Conservation (phyloP, 176 grass and related monocot genomes). For the Poa pratensis region DNA sequence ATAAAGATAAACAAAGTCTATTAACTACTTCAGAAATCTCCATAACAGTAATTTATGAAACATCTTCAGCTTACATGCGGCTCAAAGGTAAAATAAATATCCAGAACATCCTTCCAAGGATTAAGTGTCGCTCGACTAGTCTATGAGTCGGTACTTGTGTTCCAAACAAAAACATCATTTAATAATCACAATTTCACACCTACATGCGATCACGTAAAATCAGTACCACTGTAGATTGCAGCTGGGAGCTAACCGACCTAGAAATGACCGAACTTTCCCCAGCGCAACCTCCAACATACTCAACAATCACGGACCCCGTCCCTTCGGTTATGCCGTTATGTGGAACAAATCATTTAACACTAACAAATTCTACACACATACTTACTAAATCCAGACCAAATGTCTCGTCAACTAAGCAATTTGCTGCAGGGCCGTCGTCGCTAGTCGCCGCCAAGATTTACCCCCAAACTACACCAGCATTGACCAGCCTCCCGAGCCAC, state of each 20-base stretch:
- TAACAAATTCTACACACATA: neutral
- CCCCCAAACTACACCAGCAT: conserved; percentile 31
- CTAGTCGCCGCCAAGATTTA: neutral
- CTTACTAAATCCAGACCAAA: neutral
- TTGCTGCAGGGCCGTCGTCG: neutral
- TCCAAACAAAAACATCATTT: no score
- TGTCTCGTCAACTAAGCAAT: neutral
- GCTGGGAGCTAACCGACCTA: neutral
- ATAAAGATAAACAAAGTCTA: neutral
- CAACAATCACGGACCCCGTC: neutral
- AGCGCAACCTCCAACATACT: neutral
- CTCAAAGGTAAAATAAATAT: conserved; percentile 14
- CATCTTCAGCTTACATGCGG: conserved; percentile 9
- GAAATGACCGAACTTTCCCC: conserved; percentile 20
- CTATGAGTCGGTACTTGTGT: no score
- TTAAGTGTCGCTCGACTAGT: no score
- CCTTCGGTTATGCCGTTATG: neutral
- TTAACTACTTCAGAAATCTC: neutral
- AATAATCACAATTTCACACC: conserved; percentile 26
- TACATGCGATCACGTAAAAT: neutral
- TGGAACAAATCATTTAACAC: neutral
- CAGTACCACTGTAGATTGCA: neutral
- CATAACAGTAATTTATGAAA: conserved; percentile 1
- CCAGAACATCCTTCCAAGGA: neutral
- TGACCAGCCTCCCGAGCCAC: neutral